Conservation (phyloP, 2,329 filamentous ascomycete genomes). For the Venturia oleaginea region DNA sequence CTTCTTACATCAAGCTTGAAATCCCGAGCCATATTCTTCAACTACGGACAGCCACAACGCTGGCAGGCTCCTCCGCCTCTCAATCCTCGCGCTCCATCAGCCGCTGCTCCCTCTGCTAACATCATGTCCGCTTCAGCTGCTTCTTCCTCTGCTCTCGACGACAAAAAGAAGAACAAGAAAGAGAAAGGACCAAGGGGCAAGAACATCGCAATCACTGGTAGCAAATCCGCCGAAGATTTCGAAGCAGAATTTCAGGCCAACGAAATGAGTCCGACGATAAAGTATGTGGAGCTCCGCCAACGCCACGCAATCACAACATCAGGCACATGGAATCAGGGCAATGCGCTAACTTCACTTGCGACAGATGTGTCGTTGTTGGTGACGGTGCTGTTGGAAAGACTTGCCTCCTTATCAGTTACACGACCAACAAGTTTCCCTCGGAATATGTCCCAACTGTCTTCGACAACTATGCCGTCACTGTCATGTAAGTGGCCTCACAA, state of each 20-base stretch:
- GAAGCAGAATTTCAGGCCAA: background rate
- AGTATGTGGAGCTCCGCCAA: slow-evolving; percentile 4
- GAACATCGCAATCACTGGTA: background rate
- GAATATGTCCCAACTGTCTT: slow-evolving; percentile 99
- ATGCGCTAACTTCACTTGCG: background rate
- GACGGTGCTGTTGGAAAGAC: slow-evolving; percentile 99
- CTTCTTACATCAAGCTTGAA: background rate
- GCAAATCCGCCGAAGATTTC: background rate
- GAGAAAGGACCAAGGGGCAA: background rate
- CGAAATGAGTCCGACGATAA: slow-evolving; percentile 15
- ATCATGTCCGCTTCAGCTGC: background rate
- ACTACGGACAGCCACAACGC: background rate
- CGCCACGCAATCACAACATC: background rate
- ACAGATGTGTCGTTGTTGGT: slow-evolving; percentile 94
- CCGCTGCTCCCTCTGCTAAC: slow-evolving; percentile 4
- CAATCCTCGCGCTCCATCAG: background rate
- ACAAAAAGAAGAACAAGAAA: background rate
- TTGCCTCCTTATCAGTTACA: slow-evolving; percentile 97
- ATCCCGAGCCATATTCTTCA: background rate
- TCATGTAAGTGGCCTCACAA: slow-evolving; percentile 63
- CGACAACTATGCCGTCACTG: slow-evolving; percentile 98
- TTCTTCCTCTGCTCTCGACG: background rate
- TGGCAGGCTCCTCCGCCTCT: background rate
- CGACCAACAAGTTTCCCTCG: slow-evolving; percentile 98
- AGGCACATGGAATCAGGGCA: background rate